Evolutionary conservation across 2,329 filamentous ascomycete species (phyloP), one percentile per base, ranked within the genome.

Genomic region (Plenodomus biglobosus): DNA sequence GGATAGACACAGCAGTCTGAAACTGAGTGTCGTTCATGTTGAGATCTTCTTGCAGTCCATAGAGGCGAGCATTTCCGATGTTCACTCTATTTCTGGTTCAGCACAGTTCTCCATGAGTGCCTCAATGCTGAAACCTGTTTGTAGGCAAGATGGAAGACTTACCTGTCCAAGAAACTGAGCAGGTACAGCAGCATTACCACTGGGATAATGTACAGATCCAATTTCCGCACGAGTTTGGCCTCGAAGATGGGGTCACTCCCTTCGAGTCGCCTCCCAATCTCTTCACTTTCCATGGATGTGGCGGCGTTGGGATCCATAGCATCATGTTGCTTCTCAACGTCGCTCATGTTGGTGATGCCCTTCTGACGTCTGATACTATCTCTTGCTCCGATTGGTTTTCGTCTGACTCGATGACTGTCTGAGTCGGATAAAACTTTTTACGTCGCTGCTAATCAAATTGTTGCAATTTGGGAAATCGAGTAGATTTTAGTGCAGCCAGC

Each of bases 101-200:
- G 60, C 2, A 18, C 11, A 24, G 22, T 24, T 24, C n/a, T n/a
- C 10, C 22, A 24, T 24, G 22, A 24, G 22, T 6, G 13, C 27
- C 15, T 15, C 27, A 32, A 32, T 7, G 13, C 27, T 32, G 6
- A 11, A 32, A 3, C 8, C 11, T 32, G 10, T 24, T 24, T 24
- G 22, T 24, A 24, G 27, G 13, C 27, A 11, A 15, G 6, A 15
- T 15, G 7, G 8, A 15, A 15, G 32, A 73, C 77, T 68, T 64
- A 84, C 80, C 87, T 78, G 65, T 90, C 88, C 8, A 92, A 73
- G 65, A 91, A 92, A 57, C 84, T 87, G 57, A 91, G 84, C 13
- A 91, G 77, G 65, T 92, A 92, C 15, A 88, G 71, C 6, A 81
- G 68, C 81, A 87, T 87, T 7, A 88, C 76, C 17, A 88, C 74